Evolutionary conservation across 106 monocot species (phyloP).

Genomic region (Acanthochlamys bracteata): DNA sequence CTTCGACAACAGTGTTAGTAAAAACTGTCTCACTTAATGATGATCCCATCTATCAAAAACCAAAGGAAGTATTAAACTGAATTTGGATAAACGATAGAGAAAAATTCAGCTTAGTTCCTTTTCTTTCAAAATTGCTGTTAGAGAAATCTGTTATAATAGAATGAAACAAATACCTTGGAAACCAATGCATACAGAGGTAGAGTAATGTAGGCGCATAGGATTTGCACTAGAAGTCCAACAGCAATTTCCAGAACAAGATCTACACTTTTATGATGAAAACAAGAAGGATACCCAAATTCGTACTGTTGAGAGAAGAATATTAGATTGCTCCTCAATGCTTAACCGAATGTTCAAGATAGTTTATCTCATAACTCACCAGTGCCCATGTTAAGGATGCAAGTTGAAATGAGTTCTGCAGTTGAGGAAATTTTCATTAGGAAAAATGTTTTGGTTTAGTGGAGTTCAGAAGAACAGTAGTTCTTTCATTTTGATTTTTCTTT

Average conservation of each 20-base stretch:
- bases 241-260: conserved; percentile 19
- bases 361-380: conserved; percentile 20
- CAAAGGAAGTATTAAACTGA: background rate
- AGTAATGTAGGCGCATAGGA: conserved; percentile 36
- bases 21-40: conserved; percentile 38
- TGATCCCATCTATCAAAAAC: conserved; percentile 36
- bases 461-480: too few relatives aligned
- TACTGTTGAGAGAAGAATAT: conserved; percentile 24
- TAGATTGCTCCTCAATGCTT: background rate
- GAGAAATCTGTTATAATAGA: background rate
- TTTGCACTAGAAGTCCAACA: conserved; percentile 24
- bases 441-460: too few relatives aligned
- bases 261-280: conserved; percentile 13
- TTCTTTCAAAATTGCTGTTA: background rate
- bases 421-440: too few relatives aligned
- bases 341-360: background rate
- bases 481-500: too few relatives aligned
- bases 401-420: conserved; percentile 60
- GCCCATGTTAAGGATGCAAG: conserved; percentile 41
- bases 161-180: conserved; percentile 21
- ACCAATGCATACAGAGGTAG: conserved; percentile 50
- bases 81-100: background rate
- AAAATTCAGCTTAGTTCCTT: background rate
- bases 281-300: conserved; percentile 34
- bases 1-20: conserved; percentile 22